A percentile compares a stretch with the other conserved stretches of the same genome.
phyloP scores from a whole-genome alignment of 2,329 filamentous ascomycete species.

The Colletotrichum sublineola region DNA sequence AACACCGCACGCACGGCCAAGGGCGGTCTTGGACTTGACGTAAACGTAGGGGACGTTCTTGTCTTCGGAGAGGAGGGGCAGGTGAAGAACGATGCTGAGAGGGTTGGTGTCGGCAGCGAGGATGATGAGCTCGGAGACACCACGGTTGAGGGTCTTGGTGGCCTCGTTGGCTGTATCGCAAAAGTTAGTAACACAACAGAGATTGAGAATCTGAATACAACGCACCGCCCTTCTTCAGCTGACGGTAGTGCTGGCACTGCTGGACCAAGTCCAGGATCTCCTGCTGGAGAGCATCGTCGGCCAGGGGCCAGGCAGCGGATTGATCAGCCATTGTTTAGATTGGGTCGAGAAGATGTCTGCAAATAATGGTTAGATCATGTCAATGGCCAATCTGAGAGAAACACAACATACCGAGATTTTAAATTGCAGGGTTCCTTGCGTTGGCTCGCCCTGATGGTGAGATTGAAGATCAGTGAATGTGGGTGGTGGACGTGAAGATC shows the following conservation, averaged over 20 bases:
- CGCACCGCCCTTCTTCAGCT: conserved; percentile 91
- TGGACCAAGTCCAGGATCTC: conserved; percentile 87
- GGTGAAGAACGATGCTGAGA: conserved; percentile 88
- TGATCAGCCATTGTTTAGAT: conserved; percentile 41
- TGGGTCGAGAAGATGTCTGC: conserved; percentile 27
- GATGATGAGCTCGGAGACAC: conserved; percentile 89
- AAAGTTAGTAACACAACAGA: conserved; percentile 15
- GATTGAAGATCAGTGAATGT: conserved; percentile 17
- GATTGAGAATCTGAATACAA: conserved; percentile 57
- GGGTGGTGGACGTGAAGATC: conserved; percentile 28
- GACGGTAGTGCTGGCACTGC: conserved; percentile 76
- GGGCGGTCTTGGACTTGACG: conserved; percentile 78
- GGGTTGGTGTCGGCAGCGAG: conserved; percentile 90
- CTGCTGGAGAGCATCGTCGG: conserved; percentile 80
- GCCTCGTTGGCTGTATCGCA: conserved; percentile 51
- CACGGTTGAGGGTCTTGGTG: conserved; percentile 91
- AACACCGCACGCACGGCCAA: conserved; percentile 92
- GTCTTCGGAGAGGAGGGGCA: conserved; percentile 90
- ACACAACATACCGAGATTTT: conserved; percentile 21
- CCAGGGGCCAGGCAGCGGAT: conserved; percentile 73
- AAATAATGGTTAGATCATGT: conserved; percentile 1
- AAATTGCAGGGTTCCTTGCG: conserved; percentile 69
- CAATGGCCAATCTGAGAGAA: neutral
- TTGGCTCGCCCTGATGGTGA: conserved; percentile 67
- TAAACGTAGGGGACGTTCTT: conserved; percentile 78